Base-by-base conservation (phyloP, 306 rosid species). In the Lathyrus tuberosus region DNA sequence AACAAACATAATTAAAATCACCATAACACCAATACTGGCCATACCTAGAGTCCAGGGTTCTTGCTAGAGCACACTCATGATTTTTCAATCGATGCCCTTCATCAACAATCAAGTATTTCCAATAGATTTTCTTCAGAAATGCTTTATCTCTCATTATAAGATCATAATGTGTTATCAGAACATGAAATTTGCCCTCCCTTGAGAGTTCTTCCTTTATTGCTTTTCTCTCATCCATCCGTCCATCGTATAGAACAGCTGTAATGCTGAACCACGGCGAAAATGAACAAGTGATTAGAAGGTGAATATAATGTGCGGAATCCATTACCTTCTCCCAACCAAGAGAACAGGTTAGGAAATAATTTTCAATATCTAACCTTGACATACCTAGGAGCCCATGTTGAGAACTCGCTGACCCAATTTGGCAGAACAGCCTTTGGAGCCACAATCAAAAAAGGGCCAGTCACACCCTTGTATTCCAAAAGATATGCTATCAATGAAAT, bases 351-450 rank as follows among this genome's bases (percentile, higher is more conserved):
- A 71, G 52, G 75, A 52, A 28, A 67, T 44, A 62, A 67, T 47
- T 18, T 37, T 15, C 59, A 63, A 49, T 67, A 52, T 57, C 63
- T 3, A 57, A 57, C 18, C 38, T 43, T 66, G 41, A 70, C 70
- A 49, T 83, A 95, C 99, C 97, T 91, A 46, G 99, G 99, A 80
- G 86, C 97, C 99, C 99, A 95, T 76, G 87, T 62, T 57, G 97
- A 68, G 71, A 95, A 95, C 81, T 95, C 99, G 72, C 8, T 70
- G 22, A 91, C 80, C 99, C 99, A 95, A 83, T 95, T 95, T 51
- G 99, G 99, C 33, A 95, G 82, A 51, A 95, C 99, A 72, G 99
- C 99, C 86, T 95, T 95, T 46, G 99, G 99, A 72, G 99, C 99
- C 41, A 95, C 97, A 68, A 95, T 89, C 88, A 95, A 88, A 81